Conservation (phyloP, 192 early-diverging fungal genomes). For the Lobosporangium transversale region DNA sequence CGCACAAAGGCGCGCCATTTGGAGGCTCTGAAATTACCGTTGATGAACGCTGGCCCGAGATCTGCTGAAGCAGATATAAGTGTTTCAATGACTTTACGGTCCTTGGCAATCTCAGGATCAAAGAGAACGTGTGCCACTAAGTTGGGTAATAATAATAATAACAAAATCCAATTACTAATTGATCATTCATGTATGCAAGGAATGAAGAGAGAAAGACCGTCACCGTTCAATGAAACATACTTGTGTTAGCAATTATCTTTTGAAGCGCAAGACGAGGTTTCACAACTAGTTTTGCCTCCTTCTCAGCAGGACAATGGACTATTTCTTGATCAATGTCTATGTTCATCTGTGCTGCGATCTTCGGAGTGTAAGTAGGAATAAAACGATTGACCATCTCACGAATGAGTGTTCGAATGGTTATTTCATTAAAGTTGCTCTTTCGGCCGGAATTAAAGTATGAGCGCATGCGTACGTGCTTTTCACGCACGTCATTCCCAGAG, state of each 20-base stretch:
- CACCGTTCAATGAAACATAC: constrained; percentile 6
- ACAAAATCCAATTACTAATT: too few relatives aligned
- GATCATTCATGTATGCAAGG: too few relatives aligned
- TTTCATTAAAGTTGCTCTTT: constrained; percentile 30
- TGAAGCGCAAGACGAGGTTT: constrained; percentile 9
- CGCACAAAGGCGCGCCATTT: not conserved
- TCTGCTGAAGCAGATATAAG: constrained; percentile 11
- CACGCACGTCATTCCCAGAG: constrained; percentile 3
- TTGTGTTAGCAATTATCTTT: constrained; percentile 27
- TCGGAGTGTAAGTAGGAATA: too few relatives aligned
- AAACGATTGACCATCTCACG: too few relatives aligned
- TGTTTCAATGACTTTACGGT: constrained; percentile 5
- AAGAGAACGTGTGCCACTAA: constrained; percentile 22
- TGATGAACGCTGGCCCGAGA: too few relatives aligned
- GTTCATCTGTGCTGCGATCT: constrained; percentile 7
- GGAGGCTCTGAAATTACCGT: not conserved
- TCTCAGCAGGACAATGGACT: constrained; percentile 1
- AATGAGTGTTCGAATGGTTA: too few relatives aligned
- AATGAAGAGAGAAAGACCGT: not conserved
- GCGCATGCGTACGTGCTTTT: not conserved
- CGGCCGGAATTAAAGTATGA: not conserved
- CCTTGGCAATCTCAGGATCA: constrained; percentile 5
- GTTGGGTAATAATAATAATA: not conserved
- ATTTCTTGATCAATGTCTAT: not conserved
- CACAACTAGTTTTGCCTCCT: constrained; percentile 6